Percentiles rank a stretch among this genome's conserved stretches.
phyloP scores from a whole-genome alignment of 768 basidiomycete genomes.

The Suillus discolor region DNA sequence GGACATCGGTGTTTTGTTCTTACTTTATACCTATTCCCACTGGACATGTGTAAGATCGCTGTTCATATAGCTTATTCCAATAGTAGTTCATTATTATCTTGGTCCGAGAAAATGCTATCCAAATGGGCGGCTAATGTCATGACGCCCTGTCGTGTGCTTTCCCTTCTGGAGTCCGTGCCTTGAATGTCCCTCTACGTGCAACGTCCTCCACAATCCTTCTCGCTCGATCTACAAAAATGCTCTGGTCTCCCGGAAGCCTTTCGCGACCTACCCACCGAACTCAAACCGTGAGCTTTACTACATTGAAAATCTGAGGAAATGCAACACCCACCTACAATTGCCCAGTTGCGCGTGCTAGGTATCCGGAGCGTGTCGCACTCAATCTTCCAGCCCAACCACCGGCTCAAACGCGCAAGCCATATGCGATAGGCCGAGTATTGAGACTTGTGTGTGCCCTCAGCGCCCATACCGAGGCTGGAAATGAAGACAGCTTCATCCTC shows the following conservation, averaged over 20 bases:
- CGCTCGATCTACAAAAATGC: conserved; percentile 39
- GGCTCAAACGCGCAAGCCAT: conserved; percentile 77
- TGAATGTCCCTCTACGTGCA: conserved; percentile 67
- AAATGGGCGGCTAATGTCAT: conserved; percentile 12
- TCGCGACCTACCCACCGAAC: conserved; percentile 25
- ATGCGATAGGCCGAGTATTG: conserved; percentile 84
- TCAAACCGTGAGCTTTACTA: not conserved
- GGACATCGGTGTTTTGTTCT: not conserved
- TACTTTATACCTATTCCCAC: not conserved
- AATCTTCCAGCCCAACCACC: conserved; percentile 81
- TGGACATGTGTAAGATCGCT: too few species aligned
- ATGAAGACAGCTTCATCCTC: conserved; percentile 37
- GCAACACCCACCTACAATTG: conserved; percentile 69
- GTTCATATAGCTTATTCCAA: not conserved
- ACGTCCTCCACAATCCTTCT: conserved; percentile 58
- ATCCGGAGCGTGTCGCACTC: conserved; percentile 88
- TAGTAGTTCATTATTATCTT: not conserved
- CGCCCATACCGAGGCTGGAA: conserved; percentile 58
- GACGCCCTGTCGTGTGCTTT: conserved; percentile 46
- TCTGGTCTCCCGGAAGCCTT: conserved; percentile 21
- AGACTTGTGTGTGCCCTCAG: conserved; percentile 59
- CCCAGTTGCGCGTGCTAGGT: conserved; percentile 94
- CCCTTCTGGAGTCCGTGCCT: conserved; percentile 70
- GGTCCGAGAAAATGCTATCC: not conserved
- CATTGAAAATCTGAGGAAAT: not conserved